Base-by-base conservation (phyloP, 768 basidiomycete species). In the Harrya chromipes region DNA sequence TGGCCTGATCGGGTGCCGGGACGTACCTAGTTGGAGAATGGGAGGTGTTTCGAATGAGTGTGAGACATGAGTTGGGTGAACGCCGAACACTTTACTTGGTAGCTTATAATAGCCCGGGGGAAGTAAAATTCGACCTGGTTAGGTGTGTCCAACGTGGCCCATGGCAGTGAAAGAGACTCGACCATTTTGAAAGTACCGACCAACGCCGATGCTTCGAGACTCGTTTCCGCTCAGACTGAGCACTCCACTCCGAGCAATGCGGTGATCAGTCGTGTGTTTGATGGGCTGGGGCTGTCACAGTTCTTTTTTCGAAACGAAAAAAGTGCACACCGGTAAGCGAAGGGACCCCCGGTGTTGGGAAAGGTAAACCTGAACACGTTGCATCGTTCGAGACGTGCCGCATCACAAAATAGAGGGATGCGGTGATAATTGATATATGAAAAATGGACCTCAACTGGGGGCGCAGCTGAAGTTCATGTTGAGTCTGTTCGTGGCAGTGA, bases 141-240 rank as follows among this genome's bases (percentile, higher is more conserved):
- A 7, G 48, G 57, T 13, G 11, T 3, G 2, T 0, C 19, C 36
- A 50, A 57, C 60, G 52, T 62, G 60, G 53, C 6, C 8, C 6
- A 26, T 26, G 29, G 29, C 17, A 26, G 38, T 41, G 44, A 33
- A 44, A 41, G 49, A 31, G 50, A 57, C 58, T 54, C 47, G 46
- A 53, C 52, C 33, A 49, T 54, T 44, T 47, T 35, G 50, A 55
- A 56, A 38, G 43, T 42, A 21, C 26, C 29, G 20, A 42, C 45
- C 53, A 50, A 55, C 46, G 60, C 53, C 34, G 47, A 60, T 49
- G 51, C 60, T 56, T 61, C 59, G 59, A 61, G 60, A 58, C 38
- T 60, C 59, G 55, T 61, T 54, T 61, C 60, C 60, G 50, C 34
- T 31, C 20, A 46, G 46, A 49, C 41, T 27, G 27, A 6, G 23